Percentiles rank a stretch among this genome's conserved stretches.
phyloP scores from a whole-genome alignment of 2,329 filamentous ascomycete genomes.

The Aphanoascus verrucosus region DNA sequence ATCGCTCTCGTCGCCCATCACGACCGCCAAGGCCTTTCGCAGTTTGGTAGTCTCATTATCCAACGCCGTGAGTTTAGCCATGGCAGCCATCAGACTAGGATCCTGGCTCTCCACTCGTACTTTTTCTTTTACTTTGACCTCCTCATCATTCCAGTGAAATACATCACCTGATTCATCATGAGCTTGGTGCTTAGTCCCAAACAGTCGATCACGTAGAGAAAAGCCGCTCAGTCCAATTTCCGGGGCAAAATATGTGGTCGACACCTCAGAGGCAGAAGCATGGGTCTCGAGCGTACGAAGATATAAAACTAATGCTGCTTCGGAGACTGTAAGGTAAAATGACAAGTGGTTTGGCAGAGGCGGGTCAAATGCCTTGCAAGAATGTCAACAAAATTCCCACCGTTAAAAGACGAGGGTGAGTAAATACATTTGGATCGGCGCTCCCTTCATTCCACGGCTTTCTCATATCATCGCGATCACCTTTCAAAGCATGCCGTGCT shows the following conservation, averaged over 20 bases:
- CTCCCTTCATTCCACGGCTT: constrained; percentile 47
- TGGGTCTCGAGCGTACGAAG: constrained; percentile 60
- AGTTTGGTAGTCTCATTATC: constrained; percentile 61
- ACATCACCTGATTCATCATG: constrained; percentile 72
- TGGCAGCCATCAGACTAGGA: constrained; percentile 70
- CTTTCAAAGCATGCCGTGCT: constrained; percentile 50
- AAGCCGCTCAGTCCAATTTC: constrained; percentile 53
- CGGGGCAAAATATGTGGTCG: constrained; percentile 53
- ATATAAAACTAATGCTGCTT: constrained; percentile 58
- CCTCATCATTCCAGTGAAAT: constrained; percentile 58
- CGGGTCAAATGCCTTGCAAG: constrained; percentile 43
- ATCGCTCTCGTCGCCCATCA: constrained; percentile 56
- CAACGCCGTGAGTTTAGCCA: constrained; percentile 70
- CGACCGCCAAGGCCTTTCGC: constrained; percentile 60
- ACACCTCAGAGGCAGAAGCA: constrained; percentile 43
- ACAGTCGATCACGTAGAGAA: constrained; percentile 47
- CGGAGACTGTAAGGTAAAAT: constrained; percentile 58
- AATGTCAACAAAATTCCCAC: neutral
- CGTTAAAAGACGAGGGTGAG: neutral
- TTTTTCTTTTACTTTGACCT: constrained; percentile 83
- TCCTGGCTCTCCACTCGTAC: constrained; percentile 80
- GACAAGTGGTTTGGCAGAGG: constrained; percentile 58
- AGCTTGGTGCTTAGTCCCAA: constrained; percentile 45
- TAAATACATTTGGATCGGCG: constrained; percentile 47
- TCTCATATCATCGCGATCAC: constrained; percentile 40